Base-by-base conservation (phyloP, 2,329 filamentous ascomycete genomes). In the Claviceps africana region DNA sequence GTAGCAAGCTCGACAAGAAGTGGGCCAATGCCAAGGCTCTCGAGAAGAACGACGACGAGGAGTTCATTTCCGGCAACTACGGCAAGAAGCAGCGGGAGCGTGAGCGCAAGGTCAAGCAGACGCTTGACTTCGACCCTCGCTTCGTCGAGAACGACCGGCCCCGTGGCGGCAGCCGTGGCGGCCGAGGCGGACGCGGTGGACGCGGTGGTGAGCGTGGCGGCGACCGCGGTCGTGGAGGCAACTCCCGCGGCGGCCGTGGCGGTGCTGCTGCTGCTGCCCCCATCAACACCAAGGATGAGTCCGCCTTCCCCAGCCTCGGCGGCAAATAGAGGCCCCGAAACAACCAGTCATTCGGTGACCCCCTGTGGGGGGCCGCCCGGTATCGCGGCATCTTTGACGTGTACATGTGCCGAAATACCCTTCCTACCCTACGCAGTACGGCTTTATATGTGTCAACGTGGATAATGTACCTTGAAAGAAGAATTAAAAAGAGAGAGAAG, bases 21-120 rank as follows among this genome's bases (percentile, higher is more conserved):
- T 95, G 90, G 87, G 86, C 86, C 64, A 77, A 79, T 64, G 89
- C 88, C 68, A 94, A 90, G 77, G 66, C 77, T 54, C 73, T 86
- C 53, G 67, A 72, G 66, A 84, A 85, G 70, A 74, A 81, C 21
- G 78, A 81, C 21, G 78, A 79, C 51, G 82, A 88, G 62, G 82
- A 85, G 62, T 96, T 87, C 80, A 85, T 95, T 66, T 72, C 85
- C 64, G 82, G 78, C 61, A 70, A 77, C 59, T 77, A 75, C 57
- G 85, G 84, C 73, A 96, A 96, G 84, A 71, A 81, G 69, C 77
- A 80, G 76, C 86, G 87, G 67, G 82, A 91, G 76, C 88, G 88
- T 67, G 85, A 91, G 77, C 85, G 86, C 75, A 93, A 93, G 81
- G 80, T 86, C 74, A 96, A 96, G 85, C 81, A 87, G 71, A 72